Base-by-base conservation (phyloP, 2,329 filamentous ascomycete species). In the Fusarium azukiicola region DNA sequence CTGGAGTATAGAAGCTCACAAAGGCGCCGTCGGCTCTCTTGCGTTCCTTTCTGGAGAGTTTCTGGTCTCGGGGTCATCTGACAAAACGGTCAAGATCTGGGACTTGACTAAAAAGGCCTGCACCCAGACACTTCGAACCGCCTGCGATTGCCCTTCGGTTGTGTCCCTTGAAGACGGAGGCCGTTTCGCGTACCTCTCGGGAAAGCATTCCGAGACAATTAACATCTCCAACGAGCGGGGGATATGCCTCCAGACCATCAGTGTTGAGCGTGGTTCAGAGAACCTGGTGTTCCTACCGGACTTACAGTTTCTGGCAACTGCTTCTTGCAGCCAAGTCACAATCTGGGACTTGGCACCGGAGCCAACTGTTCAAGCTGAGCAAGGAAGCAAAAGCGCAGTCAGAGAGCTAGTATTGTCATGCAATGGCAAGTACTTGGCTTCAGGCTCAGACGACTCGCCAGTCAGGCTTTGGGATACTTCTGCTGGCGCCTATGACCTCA, bases 391-490 rank as follows among this genome's bases (percentile, higher is more conserved):
- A 17, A 2, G 11, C 6, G 5, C n/a, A 3, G 21, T 1, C 3
- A 4, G 5, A 36, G 2, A 36, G 2, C 50, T 21, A 3, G 27
- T 4, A 2, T 54, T 56, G 17, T 56, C 52, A n/a, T 16, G 32
- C 4, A 42, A 66, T 36, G 63, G 63, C 11, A 21, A 12, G 27
- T 36, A 47, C 32, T 6, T 21, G 8, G 63, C 40, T 36, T 47
- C 42, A 16, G 1, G 4, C 19, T 17, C 27, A 32, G 1, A 1
- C 2, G 12, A 11, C 27, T 0, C 1, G 40, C 11, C 8, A 6
- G 17, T 66, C 19, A 38, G 19, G 23, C 27, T 47, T 16, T 47
- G 42, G 46, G 32, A 67, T 36, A 67, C 21, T 9, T 49, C 21
- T 19, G 11, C 21, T 9, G 4, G 44, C 32, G 38, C 21, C 32